Evolutionary conservation across 495 filamentous ascomycete genomes (phyloP).

Genomic region (Schizothecium vesticola): DNA sequence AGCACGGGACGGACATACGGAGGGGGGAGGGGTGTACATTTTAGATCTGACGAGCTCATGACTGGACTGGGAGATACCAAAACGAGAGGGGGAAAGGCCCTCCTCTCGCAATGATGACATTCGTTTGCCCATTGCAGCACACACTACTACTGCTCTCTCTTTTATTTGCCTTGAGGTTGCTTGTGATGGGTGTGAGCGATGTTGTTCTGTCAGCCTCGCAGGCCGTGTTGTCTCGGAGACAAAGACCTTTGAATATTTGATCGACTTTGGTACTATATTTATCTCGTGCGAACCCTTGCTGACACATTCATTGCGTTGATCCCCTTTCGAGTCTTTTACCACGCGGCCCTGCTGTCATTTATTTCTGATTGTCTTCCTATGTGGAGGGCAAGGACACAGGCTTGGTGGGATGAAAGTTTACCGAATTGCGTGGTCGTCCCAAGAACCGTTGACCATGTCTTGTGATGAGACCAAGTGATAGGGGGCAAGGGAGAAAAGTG

Average conservation of each 20-base stretch:
- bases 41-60: slow-evolving; percentile 21
- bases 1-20: neutral
- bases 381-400: neutral
- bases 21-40: neutral
- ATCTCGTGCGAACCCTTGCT: neutral
- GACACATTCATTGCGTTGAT: neutral
- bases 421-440: neutral
- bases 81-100: neutral
- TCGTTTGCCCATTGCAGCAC: neutral
- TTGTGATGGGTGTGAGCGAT: neutral
- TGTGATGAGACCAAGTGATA: neutral
- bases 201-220: neutral
- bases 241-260: neutral
- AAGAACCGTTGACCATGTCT: neutral
- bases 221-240: neutral
- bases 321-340: neutral
- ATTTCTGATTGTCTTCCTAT: neutral
- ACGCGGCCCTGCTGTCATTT: neutral
- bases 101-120: neutral
- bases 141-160: neutral
- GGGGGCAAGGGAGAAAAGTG: neutral
- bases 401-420: neutral
- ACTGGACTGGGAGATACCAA: slow-evolving; percentile 8
- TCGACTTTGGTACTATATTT: too few species aligned
- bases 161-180: neutral